These are phyloP conservation scores for Meyerozyma sp. DNA, from an alignment of 1,139 yeast genomes.

Conservation along the genomic window DNA sequence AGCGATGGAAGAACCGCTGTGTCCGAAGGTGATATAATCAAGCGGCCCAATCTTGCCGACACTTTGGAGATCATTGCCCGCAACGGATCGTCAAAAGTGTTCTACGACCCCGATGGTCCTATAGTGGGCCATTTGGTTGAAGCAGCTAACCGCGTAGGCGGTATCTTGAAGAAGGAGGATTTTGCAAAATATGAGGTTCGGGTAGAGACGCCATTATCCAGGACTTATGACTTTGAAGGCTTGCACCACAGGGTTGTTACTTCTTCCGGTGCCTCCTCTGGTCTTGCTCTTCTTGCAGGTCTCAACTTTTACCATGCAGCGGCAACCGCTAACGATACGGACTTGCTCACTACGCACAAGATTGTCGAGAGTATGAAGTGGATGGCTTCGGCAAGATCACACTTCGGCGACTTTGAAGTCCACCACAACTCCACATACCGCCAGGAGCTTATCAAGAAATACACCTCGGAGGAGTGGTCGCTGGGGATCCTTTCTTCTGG, in stretches of 20 bases:
- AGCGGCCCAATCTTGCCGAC: slow-evolving; percentile 55
- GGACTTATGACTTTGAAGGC: slow-evolving; percentile 28
- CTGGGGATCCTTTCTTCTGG: slow-evolving; percentile 40
- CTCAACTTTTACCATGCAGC: slow-evolving; percentile 43
- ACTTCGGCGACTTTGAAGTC: slow-evolving; percentile 59
- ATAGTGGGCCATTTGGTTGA: slow-evolving; percentile 53
- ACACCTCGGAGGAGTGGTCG: slow-evolving; percentile 49
- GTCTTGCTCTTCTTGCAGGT: slow-evolving; percentile 76
- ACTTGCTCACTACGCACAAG: slow-evolving; percentile 54
- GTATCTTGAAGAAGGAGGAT: slow-evolving; percentile 58
- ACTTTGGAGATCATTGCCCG: slow-evolving; percentile 65
- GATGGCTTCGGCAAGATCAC: slow-evolving; percentile 80
- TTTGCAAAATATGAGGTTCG: slow-evolving; percentile 55
- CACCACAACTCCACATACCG: slow-evolving; percentile 13
- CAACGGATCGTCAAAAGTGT: slow-evolving; percentile 70
- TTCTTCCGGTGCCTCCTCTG: slow-evolving; percentile 76
- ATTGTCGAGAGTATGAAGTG: slow-evolving; percentile 87
- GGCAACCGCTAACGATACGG: slow-evolving; percentile 21
- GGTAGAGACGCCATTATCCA: slow-evolving; percentile 50
- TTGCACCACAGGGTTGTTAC: slow-evolving; percentile 54
- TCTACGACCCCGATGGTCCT: slow-evolving; percentile 81
- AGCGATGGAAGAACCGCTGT: slow-evolving; percentile 22
- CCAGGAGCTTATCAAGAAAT: slow-evolving; percentile 24
- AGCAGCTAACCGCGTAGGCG: slow-evolving; percentile 46
- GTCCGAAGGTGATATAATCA: slow-evolving; percentile 53